Percentiles rank a stretch among this genome's conserved stretches.
These are phyloP conservation scores for Nakazawaea sp. DNA, from an alignment of 805 yeast genomes.

Conservation along the genomic window DNA sequence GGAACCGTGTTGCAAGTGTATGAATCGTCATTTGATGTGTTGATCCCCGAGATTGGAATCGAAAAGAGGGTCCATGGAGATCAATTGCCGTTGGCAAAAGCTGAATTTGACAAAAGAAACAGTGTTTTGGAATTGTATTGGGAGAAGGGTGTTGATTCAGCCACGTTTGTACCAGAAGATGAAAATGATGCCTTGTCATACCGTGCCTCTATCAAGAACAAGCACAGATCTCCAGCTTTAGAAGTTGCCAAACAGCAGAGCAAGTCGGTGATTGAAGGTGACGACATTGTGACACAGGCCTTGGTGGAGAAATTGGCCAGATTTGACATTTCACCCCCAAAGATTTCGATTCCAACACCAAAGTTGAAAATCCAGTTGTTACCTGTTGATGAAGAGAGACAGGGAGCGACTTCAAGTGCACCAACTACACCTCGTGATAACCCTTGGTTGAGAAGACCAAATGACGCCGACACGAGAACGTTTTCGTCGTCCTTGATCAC, in stretches of 20 bases:
- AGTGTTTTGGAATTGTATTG: slow-evolving; percentile 78
- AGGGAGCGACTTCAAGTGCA: not conserved
- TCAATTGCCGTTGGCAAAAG: slow-evolving; percentile 86
- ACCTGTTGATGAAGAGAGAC: not conserved
- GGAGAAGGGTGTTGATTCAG: slow-evolving; percentile 91
- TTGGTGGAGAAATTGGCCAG: slow-evolving; percentile 40
- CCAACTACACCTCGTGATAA: slow-evolving; percentile 4
- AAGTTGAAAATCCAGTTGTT: not conserved
- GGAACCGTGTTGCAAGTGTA: slow-evolving; percentile 89
- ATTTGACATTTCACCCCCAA: slow-evolving; percentile 46
- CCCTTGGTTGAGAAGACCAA: not conserved
- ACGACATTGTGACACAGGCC: slow-evolving; percentile 29
- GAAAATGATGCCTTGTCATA: slow-evolving; percentile 74
- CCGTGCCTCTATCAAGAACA: slow-evolving; percentile 71
- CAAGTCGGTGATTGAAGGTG: slow-evolving; percentile 25
- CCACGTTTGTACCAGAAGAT: slow-evolving; percentile 87
- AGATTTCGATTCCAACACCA: slow-evolving; percentile 22
- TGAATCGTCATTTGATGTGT: slow-evolving; percentile 92
- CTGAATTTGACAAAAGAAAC: slow-evolving; percentile 73
- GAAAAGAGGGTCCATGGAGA: slow-evolving; percentile 97
- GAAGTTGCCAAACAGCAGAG: slow-evolving; percentile 62
- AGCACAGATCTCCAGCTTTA: slow-evolving; percentile 62
- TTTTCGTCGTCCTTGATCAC: slow-evolving; percentile 8
- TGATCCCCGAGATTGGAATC: slow-evolving; percentile 87
- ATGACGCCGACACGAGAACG: slow-evolving; percentile 2